Base-by-base conservation (phyloP, 257 asterid species). In the Capsicum rhomboideum region DNA sequence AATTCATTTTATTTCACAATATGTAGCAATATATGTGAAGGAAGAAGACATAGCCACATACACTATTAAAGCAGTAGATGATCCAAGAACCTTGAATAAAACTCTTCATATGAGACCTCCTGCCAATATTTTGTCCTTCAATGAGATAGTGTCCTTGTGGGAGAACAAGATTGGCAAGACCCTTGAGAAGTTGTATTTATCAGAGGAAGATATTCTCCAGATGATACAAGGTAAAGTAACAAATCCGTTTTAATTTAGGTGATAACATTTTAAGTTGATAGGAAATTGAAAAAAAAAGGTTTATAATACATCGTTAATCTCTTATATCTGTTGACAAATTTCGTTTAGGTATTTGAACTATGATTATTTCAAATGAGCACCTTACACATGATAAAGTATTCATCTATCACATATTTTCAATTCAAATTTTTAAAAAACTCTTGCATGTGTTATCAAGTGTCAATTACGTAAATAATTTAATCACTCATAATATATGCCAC, bases 91-190 rank as follows among this genome's bases (percentile, higher is more conserved):
- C 42, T 52, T 93, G 89, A 95, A 93, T 89, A 93, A 90, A 82
- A 85, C 85, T 78, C 89, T 95, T 58, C 90, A 91, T 83, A 49
- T 95, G 6, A 91, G 82, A 85, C 98, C 97, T 13, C 63, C 88
- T 4, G 89, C 90, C 40, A 95, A 95, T 87, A 83, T 83, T 6
- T 74, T 64, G 3, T 82, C 97, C 1, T 91, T 92, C 84, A 93
- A 92, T 46, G 93, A 95, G 52, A 72, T 93, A 16, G 93, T 88
- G 82, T 91, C 90, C 40, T 74, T 89, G 20, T 93, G 97, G 97
- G 98, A 93, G 93, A 91, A 91, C 82, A 91, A 89, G 86, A 88
- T 93, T 28, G 97, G 96, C 1, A 92, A 90, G 82, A 90, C 93
- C 37, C 90, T 95, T 9, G 91, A 92, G 82, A 95, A 89, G 58